These are phyloP conservation scores for Trifolium fragiferum DNA, from an alignment of 306 rosid genomes.

Conservation along the genomic window DNA sequence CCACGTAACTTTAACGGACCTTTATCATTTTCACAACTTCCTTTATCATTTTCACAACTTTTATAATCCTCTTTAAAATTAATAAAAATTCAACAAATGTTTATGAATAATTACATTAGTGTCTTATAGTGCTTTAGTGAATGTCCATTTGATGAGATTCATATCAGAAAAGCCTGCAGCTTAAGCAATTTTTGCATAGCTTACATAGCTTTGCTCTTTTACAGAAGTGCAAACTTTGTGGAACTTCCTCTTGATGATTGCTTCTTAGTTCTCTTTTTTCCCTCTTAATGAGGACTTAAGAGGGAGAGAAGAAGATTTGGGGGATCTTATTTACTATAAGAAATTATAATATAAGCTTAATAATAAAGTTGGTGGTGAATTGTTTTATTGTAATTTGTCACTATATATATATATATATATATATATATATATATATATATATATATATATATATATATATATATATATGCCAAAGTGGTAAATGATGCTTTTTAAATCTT, in stretches of 20 bases:
- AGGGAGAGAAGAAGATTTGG: neutral
- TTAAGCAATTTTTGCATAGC: conserved; percentile 70
- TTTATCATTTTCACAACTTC: no score
- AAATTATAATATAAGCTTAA: conserved; percentile 9
- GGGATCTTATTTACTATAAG: neutral
- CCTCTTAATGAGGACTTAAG: neutral
- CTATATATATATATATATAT: no score
- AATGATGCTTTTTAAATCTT: no score
- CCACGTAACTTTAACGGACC: no score
- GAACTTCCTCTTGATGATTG: conserved; percentile 57
- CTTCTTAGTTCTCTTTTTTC: neutral
- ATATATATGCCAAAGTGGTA: no score
- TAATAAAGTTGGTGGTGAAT: neutral
- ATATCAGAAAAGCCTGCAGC: conserved; percentile 62
- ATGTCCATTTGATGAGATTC: conserved; percentile 57
- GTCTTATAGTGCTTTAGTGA: no score
- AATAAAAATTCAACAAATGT: no score
- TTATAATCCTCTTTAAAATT: no score
- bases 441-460: no score
- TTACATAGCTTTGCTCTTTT: conserved; percentile 57
- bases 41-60: no score
- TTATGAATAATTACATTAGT: no score
- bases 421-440: no score
- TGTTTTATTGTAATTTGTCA: neutral
- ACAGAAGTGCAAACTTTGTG: conserved; percentile 53